Percentiles rank a stretch among this genome's conserved stretches.
phyloP scores from a whole-genome alignment of 768 basidiomycete species.

The Naganishia vishniacii region DNA sequence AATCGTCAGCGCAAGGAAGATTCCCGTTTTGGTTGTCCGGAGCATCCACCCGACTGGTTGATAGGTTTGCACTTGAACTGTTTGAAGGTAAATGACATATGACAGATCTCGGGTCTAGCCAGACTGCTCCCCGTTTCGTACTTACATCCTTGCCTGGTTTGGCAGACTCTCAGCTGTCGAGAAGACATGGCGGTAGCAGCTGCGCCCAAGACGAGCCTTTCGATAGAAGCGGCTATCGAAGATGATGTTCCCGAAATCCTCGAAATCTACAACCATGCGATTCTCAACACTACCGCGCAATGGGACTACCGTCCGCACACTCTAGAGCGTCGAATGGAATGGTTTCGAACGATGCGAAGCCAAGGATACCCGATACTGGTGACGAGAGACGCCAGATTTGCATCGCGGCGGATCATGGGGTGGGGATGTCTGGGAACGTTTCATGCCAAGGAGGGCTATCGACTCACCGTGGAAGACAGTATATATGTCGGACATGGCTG shows the following conservation, averaged over 20 bases:
- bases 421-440: conserved; percentile 17
- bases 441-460: conserved; percentile 17
- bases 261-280: conserved; percentile 21
- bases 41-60: too few relatives aligned
- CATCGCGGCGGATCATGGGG: conserved; percentile 1
- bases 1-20: too few relatives aligned
- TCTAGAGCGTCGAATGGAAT: conserved; percentile 4
- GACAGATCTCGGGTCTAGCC: too few relatives aligned
- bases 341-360: background rate
- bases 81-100: too few relatives aligned
- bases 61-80: too few relatives aligned
- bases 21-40: too few relatives aligned
- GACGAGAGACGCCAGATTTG: background rate
- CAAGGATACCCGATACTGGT: conserved; percentile 13
- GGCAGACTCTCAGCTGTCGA: too few relatives aligned
- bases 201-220: too few relatives aligned
- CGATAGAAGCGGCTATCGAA: conserved; percentile 8
- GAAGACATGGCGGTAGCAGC: too few relatives aligned
- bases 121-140: too few relatives aligned
- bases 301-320: conserved; percentile 8
- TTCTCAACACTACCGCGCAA: conserved; percentile 2
- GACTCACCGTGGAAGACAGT: conserved; percentile 13
- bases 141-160: too few relatives aligned
- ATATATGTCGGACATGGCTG: conserved; percentile 1
- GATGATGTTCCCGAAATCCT: conserved; percentile 10